Conservation (phyloP, 305 asterid genomes). For the Fraxinus latifolia region DNA sequence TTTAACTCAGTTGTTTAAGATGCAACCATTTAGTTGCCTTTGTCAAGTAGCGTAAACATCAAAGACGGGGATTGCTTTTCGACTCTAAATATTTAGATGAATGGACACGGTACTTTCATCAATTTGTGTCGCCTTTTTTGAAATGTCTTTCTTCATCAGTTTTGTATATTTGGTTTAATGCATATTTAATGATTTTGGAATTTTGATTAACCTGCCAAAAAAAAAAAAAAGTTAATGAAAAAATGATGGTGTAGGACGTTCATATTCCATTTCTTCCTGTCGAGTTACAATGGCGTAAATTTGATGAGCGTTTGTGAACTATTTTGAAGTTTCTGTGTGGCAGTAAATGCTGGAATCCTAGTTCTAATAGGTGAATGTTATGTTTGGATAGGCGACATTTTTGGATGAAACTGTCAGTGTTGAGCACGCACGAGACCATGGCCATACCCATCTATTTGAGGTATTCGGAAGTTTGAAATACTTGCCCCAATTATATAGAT, state of each 20-base stretch:
- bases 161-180: neutral
- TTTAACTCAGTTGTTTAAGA: neutral
- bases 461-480: constrained; percentile 30
- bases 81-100: neutral
- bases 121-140: neutral
- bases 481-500: neutral
- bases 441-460: constrained; percentile 90
- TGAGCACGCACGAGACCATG: constrained; percentile 85
- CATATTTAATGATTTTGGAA: neutral
- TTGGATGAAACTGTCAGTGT: constrained; percentile 69
- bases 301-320: neutral
- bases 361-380: constrained; percentile 4
- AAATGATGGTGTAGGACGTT: neutral
- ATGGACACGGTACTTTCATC: neutral
- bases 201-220: neutral
- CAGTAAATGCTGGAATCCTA: neutral
- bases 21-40: neutral
- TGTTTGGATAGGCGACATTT: constrained; percentile 77
- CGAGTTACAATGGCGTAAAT: neutral
- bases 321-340: neutral
- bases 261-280: neutral
- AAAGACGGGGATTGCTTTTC: neutral
- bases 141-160: neutral
- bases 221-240: neutral
- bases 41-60: neutral